A percentile compares a stretch with the other conserved stretches of the same genome.
phyloP scores from a whole-genome alignment of 2,329 filamentous ascomycete species.

The Orbilia ellipsospora region DNA sequence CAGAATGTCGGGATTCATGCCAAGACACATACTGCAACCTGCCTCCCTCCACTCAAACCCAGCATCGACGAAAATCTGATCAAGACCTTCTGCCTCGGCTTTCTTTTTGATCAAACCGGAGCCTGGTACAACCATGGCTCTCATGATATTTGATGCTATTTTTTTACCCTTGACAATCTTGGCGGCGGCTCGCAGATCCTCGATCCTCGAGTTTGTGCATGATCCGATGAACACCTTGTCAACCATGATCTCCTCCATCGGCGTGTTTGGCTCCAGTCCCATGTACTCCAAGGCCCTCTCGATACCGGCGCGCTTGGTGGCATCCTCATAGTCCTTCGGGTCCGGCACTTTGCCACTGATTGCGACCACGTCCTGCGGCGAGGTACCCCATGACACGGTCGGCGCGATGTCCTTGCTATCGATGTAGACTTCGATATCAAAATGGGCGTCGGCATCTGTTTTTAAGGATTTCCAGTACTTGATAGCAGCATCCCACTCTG shows the following conservation, averaged over 20 bases:
- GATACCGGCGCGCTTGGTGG: constrained; percentile 82
- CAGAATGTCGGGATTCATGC: constrained; percentile 99
- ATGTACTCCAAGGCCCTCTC: constrained; percentile 92
- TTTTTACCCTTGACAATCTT: constrained; percentile 87
- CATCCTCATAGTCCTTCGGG: constrained; percentile 84
- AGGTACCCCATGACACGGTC: constrained; percentile 96
- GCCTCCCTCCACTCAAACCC: constrained; percentile 99
- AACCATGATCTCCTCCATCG: constrained; percentile 88
- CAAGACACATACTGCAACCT: constrained; percentile 98
- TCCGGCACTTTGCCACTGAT: constrained; percentile 92
- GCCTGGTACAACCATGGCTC: constrained; percentile 95
- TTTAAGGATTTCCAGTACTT: constrained; percentile 88
- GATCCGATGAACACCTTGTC: constrained; percentile 99
- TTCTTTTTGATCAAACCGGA: constrained; percentile 93
- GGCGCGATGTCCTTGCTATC: constrained; percentile 92
- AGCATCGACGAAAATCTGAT: constrained; percentile 89
- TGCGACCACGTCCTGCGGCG: constrained; percentile 93
- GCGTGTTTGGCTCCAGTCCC: constrained; percentile 86
- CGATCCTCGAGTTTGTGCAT: constrained; percentile 96
- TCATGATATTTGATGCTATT: constrained; percentile 87
- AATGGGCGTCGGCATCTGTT: constrained; percentile 88
- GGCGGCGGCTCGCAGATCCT: constrained; percentile 90
- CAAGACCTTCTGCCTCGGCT: constrained; percentile 89
- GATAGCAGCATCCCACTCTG: constrained; percentile 88
- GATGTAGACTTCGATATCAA: constrained; percentile 88